A percentile compares a stretch with the other conserved stretches of the same genome.
Conservation (phyloP, 345 rosid species). For the Angophora floribunda region DNA sequence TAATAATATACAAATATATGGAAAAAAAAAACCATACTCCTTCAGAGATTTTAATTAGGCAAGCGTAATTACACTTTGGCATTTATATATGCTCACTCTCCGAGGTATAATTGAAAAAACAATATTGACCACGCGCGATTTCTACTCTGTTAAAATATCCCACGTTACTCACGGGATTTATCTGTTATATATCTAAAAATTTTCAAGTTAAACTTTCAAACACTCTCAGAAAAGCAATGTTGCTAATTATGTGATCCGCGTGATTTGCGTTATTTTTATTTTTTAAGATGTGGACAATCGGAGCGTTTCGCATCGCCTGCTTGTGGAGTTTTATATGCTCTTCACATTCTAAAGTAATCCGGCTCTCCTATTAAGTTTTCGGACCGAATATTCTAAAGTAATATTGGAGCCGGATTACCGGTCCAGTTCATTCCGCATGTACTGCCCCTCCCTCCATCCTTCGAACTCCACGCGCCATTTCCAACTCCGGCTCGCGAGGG, state of each 20-base stretch:
- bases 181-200: background rate
- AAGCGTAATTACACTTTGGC: background rate
- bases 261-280: too few relatives aligned
- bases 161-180: background rate
- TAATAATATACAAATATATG: background rate
- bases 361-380: background rate
- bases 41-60: background rate
- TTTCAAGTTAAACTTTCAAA: background rate
- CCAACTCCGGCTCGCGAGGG: background rate
- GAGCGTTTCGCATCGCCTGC: background rate
- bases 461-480: background rate
- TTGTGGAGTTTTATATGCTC: too few relatives aligned
- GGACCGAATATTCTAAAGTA: background rate
- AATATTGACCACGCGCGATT: background rate
- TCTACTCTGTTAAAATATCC: background rate
- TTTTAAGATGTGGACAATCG: accelerated
- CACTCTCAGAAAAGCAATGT: background rate
- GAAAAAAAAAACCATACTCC: background rate
- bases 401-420: background rate
- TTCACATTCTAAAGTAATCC: background rate
- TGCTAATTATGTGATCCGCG: too few relatives aligned
- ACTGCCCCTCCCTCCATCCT: background rate
- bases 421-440: background rate
- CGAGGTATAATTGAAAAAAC: background rate
- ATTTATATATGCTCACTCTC: background rate